Evolutionary conservation across 2,329 filamentous ascomycete genomes (phyloP).

Genomic region (Dothideomycetes sp.): DNA sequence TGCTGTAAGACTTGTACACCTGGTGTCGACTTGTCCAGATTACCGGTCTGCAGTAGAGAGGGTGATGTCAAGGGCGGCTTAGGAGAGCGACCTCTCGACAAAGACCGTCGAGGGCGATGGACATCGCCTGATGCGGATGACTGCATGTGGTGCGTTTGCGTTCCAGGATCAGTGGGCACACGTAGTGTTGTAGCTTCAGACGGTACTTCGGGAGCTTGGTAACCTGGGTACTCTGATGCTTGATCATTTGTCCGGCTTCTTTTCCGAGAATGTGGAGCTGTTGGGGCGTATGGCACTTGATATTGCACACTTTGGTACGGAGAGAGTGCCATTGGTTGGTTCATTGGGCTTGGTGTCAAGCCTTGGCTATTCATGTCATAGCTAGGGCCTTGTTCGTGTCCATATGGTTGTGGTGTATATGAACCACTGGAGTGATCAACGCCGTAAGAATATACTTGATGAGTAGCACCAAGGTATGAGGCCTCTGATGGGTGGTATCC

Average conservation of each 20-base stretch:
- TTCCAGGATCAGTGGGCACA: no score
- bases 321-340: not conserved
- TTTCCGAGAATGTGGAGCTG: constrained; percentile 3
- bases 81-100: no score
- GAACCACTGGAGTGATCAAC: not conserved
- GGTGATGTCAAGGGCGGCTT: not conserved
- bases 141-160: no score
- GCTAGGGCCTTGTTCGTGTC: not conserved
- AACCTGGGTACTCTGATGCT: not conserved
- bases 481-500: not conserved
- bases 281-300: not conserved
- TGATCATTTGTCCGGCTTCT: constrained; percentile 4
- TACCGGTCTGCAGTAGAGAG: not conserved
- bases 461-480: constrained; percentile 1
- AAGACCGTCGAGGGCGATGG: no score
- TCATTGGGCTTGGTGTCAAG: no score
- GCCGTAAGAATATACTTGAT: not conserved
- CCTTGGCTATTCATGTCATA: no score
- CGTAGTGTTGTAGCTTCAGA: no score
- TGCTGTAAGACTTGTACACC: constrained; percentile 32
- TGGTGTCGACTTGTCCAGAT: not conserved
- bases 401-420: not conserved
- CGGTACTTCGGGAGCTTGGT: not conserved
- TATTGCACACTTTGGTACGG: constrained; percentile 1
- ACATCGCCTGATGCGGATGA: no score